These are phyloP conservation scores for Leptographium radiaticola DNA, from an alignment of 2,329 filamentous ascomycete genomes.

Conservation along the genomic window DNA sequence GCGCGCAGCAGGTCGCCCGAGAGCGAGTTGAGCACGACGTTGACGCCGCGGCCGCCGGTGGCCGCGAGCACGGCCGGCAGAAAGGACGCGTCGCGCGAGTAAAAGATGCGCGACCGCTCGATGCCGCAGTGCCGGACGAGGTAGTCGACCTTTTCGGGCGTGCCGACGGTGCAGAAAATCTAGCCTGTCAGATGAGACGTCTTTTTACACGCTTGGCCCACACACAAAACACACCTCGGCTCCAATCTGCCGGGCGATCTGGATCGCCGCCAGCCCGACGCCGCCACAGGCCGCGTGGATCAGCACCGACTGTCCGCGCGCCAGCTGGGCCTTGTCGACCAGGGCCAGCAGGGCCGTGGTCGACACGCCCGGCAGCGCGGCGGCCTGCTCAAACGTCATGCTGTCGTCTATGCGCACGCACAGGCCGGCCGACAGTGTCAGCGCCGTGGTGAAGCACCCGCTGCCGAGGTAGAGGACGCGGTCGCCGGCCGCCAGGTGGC, in stretches of 20 bases:
- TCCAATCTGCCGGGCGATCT: slow-evolving; percentile 18
- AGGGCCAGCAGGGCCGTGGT: slow-evolving; percentile 28
- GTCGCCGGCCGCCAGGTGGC: slow-evolving; percentile 17
- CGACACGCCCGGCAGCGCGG: slow-evolving; percentile 26
- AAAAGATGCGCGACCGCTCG: slow-evolving; percentile 17
- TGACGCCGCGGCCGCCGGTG: slow-evolving; percentile 17
- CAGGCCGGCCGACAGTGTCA: neutral
- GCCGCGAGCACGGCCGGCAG: slow-evolving; percentile 13
- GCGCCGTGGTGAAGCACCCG: neutral
- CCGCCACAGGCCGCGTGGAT: slow-evolving; percentile 26
- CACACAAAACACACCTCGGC: neutral
- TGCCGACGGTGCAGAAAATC: slow-evolving; percentile 18
- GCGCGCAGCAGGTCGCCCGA: slow-evolving; percentile 16
- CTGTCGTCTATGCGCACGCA: neutral
- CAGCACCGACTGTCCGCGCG: slow-evolving; percentile 24
- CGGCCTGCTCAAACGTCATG: slow-evolving; percentile 7
- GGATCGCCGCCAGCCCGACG: slow-evolving; percentile 26
- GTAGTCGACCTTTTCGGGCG: slow-evolving; percentile 15
- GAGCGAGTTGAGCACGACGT: slow-evolving; percentile 20
- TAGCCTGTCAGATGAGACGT: neutral
- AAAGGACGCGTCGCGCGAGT: slow-evolving; percentile 17
- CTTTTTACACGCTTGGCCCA: neutral
- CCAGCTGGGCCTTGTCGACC: slow-evolving; percentile 23
- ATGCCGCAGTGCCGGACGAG: slow-evolving; percentile 17
- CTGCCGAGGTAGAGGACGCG: slow-evolving; percentile 12